Percentiles rank a stretch among this genome's conserved stretches.
Evolutionary conservation across 306 rosid genomes (phyloP).

Genomic region (Quillaja saponaria): DNA sequence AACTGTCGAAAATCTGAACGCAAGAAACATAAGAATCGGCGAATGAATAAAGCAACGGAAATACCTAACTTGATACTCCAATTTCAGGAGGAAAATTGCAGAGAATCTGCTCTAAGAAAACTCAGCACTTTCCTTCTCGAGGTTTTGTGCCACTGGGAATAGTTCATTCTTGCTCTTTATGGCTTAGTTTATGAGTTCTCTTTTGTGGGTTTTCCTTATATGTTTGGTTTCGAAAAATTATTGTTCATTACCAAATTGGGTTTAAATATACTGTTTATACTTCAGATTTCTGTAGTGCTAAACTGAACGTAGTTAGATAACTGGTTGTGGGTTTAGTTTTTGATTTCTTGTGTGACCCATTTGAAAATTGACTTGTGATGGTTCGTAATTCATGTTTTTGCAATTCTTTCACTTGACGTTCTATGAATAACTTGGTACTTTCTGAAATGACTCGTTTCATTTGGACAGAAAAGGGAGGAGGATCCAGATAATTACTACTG

Average conservation of each 20-base stretch:
- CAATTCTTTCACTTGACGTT: too few relatives aligned
- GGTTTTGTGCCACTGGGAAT: neutral
- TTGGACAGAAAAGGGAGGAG: slow-evolving; percentile 20
- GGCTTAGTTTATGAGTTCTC: neutral
- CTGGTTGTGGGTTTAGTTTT: neutral
- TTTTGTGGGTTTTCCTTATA: neutral
- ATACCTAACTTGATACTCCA: slow-evolving; percentile 11
- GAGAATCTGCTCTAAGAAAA: slow-evolving; percentile 15
- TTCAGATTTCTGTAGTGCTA: too few relatives aligned
- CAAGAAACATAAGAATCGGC: slow-evolving; percentile 6
- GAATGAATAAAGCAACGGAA: neutral
- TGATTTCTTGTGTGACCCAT: neutral
- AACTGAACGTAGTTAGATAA: too few relatives aligned
- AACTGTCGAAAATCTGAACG: neutral
- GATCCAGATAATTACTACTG: slow-evolving; percentile 18
- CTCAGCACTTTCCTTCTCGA: slow-evolving; percentile 24
- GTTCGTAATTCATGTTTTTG: too few relatives aligned
- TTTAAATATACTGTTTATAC: too few relatives aligned
- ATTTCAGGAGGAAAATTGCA: slow-evolving; percentile 2
- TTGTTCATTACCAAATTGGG: neutral
- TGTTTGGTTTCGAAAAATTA: neutral
- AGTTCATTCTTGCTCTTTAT: neutral
- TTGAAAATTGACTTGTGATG: neutral
- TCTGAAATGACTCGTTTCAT: neutral
- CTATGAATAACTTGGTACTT: neutral